Base-by-base conservation (phyloP, 2,329 filamentous ascomycete species). In the Fusarium mangiferae region DNA sequence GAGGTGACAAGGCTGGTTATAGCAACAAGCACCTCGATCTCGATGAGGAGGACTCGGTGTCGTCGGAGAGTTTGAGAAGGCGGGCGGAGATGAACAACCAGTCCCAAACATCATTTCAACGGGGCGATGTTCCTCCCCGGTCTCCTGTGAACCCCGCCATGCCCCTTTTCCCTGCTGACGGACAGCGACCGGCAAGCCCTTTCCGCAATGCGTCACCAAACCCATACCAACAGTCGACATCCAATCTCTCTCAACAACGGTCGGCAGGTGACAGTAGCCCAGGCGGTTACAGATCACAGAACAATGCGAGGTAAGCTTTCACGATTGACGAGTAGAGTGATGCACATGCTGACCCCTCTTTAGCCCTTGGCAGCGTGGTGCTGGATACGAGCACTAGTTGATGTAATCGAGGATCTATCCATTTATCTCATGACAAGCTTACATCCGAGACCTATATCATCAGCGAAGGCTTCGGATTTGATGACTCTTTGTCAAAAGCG, bases 1-100 rank as follows among this genome's bases (percentile, higher is more conserved):
- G 95, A 79, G 95, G 95, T 66, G 95, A 97, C 80, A 93, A 94
- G 60, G 88, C 87, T 52, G 83, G 82, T 55, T 84, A 84, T 80
- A 84, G 94, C 55, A 76, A 94, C 56, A 76, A 77, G n/a, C 80
- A 81, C 18, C 69, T 82, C 13, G 80, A 85, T 68, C 77, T 84
- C 36, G 84, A 85, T 41, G 84, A 85, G 26, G 84, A 85, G 72
- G 80, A 83, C 48, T 84, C 83, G 1, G 70, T 85, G 62, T 80
- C 83, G 6, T 84, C 83, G 18, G 81, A 82, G 22, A 82, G 82
- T 49, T 67, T 84, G 71, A 81, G 81, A 36, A 81, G 83, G 57
- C 82, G 82, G 15, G 74, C 78, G 20, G 81, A 82, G 65, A 71
- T 75, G 20, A 70, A 78, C 44, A 79, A 79, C 62, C 77, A 77